Conservation (phyloP, 306 rosid species). For the Sphenostylis stenocarpa region DNA sequence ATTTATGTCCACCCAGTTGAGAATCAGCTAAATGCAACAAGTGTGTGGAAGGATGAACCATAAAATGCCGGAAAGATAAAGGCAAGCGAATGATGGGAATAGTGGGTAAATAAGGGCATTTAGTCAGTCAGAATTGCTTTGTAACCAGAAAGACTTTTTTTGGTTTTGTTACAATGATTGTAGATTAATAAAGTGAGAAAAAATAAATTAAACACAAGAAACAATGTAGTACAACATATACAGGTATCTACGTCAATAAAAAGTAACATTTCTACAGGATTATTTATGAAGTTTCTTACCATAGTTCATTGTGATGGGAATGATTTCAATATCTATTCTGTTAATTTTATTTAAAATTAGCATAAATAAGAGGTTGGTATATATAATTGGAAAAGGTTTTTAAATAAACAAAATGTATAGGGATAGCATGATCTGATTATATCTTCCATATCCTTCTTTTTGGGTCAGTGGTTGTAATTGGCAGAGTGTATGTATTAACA, state of each 20-base stretch:
- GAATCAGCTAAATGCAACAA: conserved; percentile 12
- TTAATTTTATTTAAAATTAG: conserved; percentile 14
- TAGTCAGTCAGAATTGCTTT: too few relatives aligned
- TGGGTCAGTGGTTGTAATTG: conserved; percentile 7
- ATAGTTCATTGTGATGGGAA: background rate
- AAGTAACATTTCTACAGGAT: background rate
- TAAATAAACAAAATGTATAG: conserved; percentile 18
- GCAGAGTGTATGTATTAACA: conserved; percentile 10
- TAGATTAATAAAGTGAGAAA: too few relatives aligned
- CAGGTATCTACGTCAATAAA: conserved; percentile 3
- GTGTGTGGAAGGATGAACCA: conserved; percentile 7
- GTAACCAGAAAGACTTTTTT: too few relatives aligned
- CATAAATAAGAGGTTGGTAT: background rate
- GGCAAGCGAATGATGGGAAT: too few relatives aligned
- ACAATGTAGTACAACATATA: too few relatives aligned
- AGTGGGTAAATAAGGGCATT: too few relatives aligned
- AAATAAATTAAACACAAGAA: too few relatives aligned
- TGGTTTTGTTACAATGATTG: too few relatives aligned
- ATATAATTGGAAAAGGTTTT: background rate
- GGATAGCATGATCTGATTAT: conserved; percentile 15
- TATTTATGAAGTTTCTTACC: conserved; percentile 3
- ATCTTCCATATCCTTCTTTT: background rate
- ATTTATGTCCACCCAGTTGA: background rate
- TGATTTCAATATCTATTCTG: background rate
- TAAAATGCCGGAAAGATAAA: too few relatives aligned